phyloP scores from a whole-genome alignment of 2,329 filamentous ascomycete species.

The Scortechinia acanthostroma region DNA sequence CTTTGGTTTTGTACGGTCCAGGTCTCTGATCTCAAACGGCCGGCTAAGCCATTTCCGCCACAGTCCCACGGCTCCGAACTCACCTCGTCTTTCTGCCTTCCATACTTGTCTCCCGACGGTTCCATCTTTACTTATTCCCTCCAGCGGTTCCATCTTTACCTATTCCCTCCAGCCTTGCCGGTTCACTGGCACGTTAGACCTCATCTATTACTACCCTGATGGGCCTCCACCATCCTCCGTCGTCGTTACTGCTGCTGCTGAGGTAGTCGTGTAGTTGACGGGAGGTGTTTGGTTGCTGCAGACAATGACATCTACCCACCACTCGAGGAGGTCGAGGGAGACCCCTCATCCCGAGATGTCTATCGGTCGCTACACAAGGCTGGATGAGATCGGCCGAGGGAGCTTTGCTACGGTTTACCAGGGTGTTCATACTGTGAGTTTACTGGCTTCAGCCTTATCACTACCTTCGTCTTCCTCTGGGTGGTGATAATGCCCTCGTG shows the following conservation, averaged over 20 bases:
- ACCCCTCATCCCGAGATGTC: neutral
- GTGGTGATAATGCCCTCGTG: no score
- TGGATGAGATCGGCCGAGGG: constrained; percentile 79
- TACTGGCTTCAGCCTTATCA: constrained; percentile 10
- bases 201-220: constrained; percentile 1
- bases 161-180: no score
- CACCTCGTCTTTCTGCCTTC: no score
- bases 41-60: no score
- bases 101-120: neutral
- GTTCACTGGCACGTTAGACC: neutral
- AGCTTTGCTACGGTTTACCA: constrained; percentile 95
- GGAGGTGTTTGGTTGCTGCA: neutral
- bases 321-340: neutral
- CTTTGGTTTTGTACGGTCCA: no score
- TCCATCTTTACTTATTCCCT: neutral
- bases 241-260: neutral
- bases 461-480: constrained; percentile 3
- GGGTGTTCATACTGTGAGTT: constrained; percentile 72
- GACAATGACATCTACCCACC: neutral
- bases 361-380: constrained; percentile 1
- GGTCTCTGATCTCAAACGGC: no score
- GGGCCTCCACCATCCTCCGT: neutral
- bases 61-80: no score
- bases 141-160: no score
- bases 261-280: neutral